A percentile compares a stretch with the other conserved stretches of the same genome.
Evolutionary conservation across 176 grass and related monocot species (phyloP).

Genomic region (Chloris gayana): DNA sequence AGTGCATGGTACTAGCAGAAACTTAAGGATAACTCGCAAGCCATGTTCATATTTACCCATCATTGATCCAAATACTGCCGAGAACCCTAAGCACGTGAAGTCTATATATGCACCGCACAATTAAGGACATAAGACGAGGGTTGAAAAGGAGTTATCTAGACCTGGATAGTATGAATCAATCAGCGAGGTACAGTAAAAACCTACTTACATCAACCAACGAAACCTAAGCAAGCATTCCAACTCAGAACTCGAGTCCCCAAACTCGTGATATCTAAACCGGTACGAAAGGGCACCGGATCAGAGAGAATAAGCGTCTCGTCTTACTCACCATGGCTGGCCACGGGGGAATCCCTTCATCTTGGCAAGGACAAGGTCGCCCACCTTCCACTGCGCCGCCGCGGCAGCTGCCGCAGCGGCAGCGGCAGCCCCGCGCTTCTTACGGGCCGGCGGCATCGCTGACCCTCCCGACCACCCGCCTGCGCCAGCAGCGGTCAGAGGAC

Average conservation of each 20-base stretch:
- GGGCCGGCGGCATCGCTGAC: conserved; percentile 71
- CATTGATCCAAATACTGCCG: conserved; percentile 3
- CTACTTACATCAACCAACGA: neutral
- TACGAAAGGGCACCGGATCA: conserved; percentile 32
- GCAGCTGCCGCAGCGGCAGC: conserved; percentile 58
- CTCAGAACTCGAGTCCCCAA: neutral
- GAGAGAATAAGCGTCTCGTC: conserved; percentile 16
- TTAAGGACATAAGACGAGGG: neutral
- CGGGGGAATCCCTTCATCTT: conserved; percentile 96
- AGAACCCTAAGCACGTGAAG: conserved; percentile 30
- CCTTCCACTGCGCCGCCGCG: conserved; percentile 82
- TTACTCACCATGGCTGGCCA: conserved; percentile 89
- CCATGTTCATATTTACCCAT: conserved; percentile 8
- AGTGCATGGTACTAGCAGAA: conserved; percentile 24
- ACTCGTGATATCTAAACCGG: neutral
- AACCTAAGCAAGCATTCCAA: conserved; percentile 11
- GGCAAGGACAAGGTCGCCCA: conserved; percentile 97
- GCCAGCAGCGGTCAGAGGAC: conserved; percentile 9
- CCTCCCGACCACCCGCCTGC: conserved; percentile 35
- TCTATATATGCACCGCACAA: neutral
- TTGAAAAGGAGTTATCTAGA: neutral
- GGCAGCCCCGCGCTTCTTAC: conserved; percentile 59
- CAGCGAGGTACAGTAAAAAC: neutral
- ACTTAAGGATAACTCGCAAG: neutral
- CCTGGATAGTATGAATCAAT: conserved; percentile 23